phyloP scores from a whole-genome alignment of 2,329 filamentous ascomycete species.

The Neonectria hederae region DNA sequence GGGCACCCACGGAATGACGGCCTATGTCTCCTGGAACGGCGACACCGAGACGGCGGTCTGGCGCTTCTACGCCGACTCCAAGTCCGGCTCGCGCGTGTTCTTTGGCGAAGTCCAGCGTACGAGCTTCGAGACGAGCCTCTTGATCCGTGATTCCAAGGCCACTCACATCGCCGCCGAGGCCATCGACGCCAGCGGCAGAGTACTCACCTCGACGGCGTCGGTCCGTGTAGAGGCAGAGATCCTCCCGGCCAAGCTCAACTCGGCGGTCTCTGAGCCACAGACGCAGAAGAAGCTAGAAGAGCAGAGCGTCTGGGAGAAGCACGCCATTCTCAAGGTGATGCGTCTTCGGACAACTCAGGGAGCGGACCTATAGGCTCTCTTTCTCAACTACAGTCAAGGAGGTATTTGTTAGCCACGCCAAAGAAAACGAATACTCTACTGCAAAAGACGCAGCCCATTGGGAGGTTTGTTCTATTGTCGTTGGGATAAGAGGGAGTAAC shows the following conservation, averaged over 20 bases:
- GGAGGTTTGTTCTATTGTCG: background rate
- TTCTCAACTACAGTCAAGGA: background rate
- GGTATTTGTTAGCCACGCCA: background rate
- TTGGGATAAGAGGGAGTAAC: background rate
- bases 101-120: constrained; percentile 51
- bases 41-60: constrained; percentile 57
- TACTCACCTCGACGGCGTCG: constrained; percentile 32
- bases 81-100: constrained; percentile 47
- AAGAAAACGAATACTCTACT: background rate
- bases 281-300: constrained; percentile 9
- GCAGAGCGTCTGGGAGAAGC: constrained; percentile 14
- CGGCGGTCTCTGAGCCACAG: background rate
- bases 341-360: constrained; percentile 9
- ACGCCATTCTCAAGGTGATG: constrained; percentile 18
- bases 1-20: constrained; percentile 30
- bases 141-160: constrained; percentile 20
- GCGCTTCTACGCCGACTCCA: constrained; percentile 58
- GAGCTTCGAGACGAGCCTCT: constrained; percentile 56
- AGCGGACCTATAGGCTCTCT: background rate
- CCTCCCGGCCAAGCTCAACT: constrained; percentile 22
- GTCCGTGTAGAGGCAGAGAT: constrained; percentile 36
- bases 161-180: constrained; percentile 39
- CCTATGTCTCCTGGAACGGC: constrained; percentile 65
- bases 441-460: background rate
- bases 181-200: constrained; percentile 34